Conservation (phyloP, 805 yeast genomes). For the Metschnikowia peoriensis region DNA sequence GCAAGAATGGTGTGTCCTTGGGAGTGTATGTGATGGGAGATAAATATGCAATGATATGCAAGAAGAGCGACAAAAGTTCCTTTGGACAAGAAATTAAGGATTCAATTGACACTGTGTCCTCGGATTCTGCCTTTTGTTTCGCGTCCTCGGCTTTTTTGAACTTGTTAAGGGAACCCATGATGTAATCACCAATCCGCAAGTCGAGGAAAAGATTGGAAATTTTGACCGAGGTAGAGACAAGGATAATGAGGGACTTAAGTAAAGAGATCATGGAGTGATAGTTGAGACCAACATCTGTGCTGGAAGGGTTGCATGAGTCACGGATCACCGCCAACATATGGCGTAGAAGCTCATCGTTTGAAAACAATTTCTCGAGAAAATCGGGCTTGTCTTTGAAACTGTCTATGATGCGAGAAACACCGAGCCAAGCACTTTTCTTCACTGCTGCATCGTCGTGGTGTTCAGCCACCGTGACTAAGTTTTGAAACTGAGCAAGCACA, state of each 20-base stretch:
- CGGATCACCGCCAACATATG: constrained; percentile 12
- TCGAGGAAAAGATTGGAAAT: constrained; percentile 43
- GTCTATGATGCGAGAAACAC: constrained; percentile 56
- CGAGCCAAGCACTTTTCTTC: constrained; percentile 63
- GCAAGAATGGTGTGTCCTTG: constrained; percentile 30
- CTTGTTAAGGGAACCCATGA: constrained; percentile 50
- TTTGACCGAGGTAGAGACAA: constrained; percentile 43
- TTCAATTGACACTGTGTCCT: constrained; percentile 50
- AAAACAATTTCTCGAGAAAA: constrained; percentile 44
- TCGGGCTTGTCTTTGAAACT: constrained; percentile 46
- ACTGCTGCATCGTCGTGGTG: constrained; percentile 57
- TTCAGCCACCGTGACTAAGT: constrained; percentile 53
- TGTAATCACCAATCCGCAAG: constrained; percentile 46
- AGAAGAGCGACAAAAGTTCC: constrained; percentile 53
- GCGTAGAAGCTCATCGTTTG: constrained; percentile 6
- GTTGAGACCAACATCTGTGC: constrained; percentile 12
- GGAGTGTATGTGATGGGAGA: constrained; percentile 49
- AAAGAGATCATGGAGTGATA: constrained; percentile 20
- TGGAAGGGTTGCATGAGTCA: constrained; percentile 15
- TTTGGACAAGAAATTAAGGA: constrained; percentile 72
- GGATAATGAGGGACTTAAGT: constrained; percentile 45
- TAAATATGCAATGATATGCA: constrained; percentile 54
- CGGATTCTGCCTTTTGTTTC: background rate
- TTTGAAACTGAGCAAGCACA: constrained; percentile 57
- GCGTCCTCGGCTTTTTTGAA: constrained; percentile 37